phyloP scores from a whole-genome alignment of 2,329 filamentous ascomycete genomes.

The Fusarium redolens region DNA sequence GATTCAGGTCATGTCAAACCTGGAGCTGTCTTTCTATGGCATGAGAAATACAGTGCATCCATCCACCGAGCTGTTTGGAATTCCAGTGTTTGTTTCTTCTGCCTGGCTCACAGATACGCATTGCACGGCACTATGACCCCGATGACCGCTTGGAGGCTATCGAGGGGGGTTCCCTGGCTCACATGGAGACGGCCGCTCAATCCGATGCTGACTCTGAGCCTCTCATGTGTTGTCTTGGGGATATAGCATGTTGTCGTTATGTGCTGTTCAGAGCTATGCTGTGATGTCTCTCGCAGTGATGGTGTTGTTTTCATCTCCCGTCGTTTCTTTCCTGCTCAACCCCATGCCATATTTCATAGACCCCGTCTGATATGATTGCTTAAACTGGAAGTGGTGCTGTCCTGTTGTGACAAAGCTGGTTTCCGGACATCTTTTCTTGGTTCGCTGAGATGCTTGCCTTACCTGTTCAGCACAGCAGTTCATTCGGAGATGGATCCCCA shows the following conservation, averaged over 20 bases:
- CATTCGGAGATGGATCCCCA: conserved; percentile 16
- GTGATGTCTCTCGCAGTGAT: conserved; percentile 27
- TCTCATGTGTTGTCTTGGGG: conserved; percentile 32
- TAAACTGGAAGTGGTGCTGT: conserved; percentile 19
- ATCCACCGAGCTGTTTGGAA: background rate
- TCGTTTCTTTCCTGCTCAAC: conserved; percentile 18
- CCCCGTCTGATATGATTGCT: conserved; percentile 17
- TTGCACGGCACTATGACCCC: conserved; percentile 14
- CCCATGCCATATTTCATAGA: conserved; percentile 1
- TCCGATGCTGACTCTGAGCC: conserved; percentile 21
- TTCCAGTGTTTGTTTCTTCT: background rate
- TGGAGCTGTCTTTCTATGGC: conserved; percentile 25
- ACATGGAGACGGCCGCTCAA: conserved; percentile 19
- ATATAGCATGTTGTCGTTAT: conserved; percentile 22
- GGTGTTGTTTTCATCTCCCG: conserved; percentile 24
- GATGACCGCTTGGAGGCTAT: conserved; percentile 6
- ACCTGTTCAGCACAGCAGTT: conserved; percentile 6
- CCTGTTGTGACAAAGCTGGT: conserved; percentile 18
- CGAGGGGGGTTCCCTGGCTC: conserved; percentile 28
- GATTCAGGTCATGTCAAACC: conserved; percentile 25
- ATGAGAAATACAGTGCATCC: conserved; percentile 6
- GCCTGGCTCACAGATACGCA: conserved; percentile 17
- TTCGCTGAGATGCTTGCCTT: conserved; percentile 14
- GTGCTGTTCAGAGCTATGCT: conserved; percentile 22
- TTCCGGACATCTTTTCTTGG: conserved; percentile 10